Conservation (phyloP, 768 basidiomycete species). For the Leucosporidium yakuticum region DNA sequence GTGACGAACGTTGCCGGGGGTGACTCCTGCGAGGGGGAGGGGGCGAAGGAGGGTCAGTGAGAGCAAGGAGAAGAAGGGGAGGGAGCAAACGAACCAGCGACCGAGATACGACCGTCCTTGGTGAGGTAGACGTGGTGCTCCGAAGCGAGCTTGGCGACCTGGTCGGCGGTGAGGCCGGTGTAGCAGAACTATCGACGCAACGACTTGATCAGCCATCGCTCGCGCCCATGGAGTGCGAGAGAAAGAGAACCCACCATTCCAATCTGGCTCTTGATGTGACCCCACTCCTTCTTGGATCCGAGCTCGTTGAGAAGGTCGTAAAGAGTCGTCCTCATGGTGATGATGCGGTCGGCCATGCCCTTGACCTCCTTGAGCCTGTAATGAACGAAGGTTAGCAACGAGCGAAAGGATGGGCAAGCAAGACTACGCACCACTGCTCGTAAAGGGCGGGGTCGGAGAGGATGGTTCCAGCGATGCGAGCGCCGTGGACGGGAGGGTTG, state of each 20-base stretch:
- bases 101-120: constrained; percentile 36
- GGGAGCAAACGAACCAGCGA: constrained; percentile 22
- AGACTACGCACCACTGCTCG: constrained; percentile 65
- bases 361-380: constrained; percentile 57
- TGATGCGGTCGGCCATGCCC: constrained; percentile 90
- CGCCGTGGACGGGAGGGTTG: constrained; percentile 86
- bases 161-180: constrained; percentile 39
- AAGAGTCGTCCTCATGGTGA: constrained; percentile 78
- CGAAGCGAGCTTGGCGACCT: constrained; percentile 37
- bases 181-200: constrained; percentile 28
- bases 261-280: constrained; percentile 92
- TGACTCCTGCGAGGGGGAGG: constrained; percentile 38
- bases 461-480: constrained; percentile 80
- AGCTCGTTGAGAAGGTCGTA: constrained; percentile 66
- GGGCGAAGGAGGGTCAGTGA: constrained; percentile 26
- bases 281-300: constrained; percentile 87
- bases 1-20: constrained; percentile 37
- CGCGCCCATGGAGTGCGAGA: not conserved
- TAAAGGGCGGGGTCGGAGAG: constrained; percentile 69
- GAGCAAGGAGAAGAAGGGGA: not conserved
- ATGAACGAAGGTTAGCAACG: not conserved
- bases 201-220: not conserved
- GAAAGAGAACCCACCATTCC: constrained; percentile 67
- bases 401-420: not conserved
- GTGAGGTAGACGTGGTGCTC: constrained; percentile 40